Base-by-base conservation (phyloP, 495 filamentous ascomycete genomes). In the Darksidea phi region DNA sequence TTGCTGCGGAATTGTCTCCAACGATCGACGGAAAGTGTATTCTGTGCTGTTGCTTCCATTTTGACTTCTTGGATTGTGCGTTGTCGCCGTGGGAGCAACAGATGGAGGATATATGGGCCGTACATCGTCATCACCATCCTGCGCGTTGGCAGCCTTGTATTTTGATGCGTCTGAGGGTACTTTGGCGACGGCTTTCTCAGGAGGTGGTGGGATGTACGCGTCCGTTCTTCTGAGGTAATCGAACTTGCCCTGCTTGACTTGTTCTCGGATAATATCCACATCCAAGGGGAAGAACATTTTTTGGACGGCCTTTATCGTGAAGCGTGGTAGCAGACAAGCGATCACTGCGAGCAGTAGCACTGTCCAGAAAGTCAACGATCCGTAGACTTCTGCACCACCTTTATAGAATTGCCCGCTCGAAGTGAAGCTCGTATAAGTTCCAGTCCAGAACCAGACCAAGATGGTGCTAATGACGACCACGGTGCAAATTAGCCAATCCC, bases 391-490 rank as follows among this genome's bases (percentile, higher is more conserved):
- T 0, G 82, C 75, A 12, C 86, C 93, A 1, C 88, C 82, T 51
- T 84, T 77, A 77, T 95, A 96, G 73, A 97, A 96, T 25, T 80
- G 78, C 32, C 78, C 78, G 2, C 89, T 83, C 20, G 76, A 79
- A 6, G 79, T 79, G 64, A 86, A 82, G 6, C 88, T 78, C 0
- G 91, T 91, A 74, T 92, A 99, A 43, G 96, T 82, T 41, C 90
- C 92, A 21, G 95, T 97, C 95, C 94, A 99, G 76, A 96, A 87
- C 81, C 88, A 99, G 67, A 97, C 86, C 68, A 97, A 79, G 24
- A 97, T 71, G 60, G 87, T 87, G 74, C 91, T 96, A 70, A 97
- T 80, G 47, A 70, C 71, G 26, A 91, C 86, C 67, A 96, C 86
- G 69, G 96, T 77, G 12, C 89, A 67, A 63, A 92, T 90, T 67